A percentile compares a stretch with the other conserved stretches of the same genome.
These are phyloP conservation scores for Xylariaceae sp. DNA, from an alignment of 2,329 filamentous ascomycete genomes.

Conservation along the genomic window DNA sequence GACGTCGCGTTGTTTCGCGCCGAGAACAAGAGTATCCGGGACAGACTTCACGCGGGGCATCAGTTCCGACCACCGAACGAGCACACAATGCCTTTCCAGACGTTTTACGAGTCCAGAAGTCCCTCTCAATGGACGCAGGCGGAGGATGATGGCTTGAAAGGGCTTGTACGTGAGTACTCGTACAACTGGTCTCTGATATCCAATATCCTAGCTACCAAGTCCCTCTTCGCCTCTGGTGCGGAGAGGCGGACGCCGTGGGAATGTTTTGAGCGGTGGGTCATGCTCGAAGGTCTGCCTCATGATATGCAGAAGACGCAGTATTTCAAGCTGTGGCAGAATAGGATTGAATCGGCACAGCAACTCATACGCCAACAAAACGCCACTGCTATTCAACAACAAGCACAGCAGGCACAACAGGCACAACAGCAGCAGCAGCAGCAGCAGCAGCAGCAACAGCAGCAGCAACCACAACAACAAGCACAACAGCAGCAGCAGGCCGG, in stretches of 20 bases:
- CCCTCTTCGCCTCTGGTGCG: constrained; percentile 72
- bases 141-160: constrained; percentile 85
- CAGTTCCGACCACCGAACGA: constrained; percentile 91
- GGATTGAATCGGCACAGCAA: constrained; percentile 53
- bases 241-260: constrained; percentile 95
- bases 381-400: constrained; percentile 31
- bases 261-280: constrained; percentile 95
- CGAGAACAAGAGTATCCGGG: constrained; percentile 81
- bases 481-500: constrained; percentile 27
- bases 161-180: constrained; percentile 80
- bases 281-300: constrained; percentile 78
- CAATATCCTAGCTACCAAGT: constrained; percentile 65
- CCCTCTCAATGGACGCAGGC: constrained; percentile 86
- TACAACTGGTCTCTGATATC: constrained; percentile 98
- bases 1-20: constrained; percentile 83
- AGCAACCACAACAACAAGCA: constrained; percentile 30
- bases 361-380: constrained; percentile 47
- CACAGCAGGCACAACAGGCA: too few relatives aligned
- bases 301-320: constrained; percentile 96
- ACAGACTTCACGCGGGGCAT: constrained; percentile 83
- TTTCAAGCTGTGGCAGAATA: constrained; percentile 64
- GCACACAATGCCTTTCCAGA: constrained; percentile 79
- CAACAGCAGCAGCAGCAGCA: constrained; percentile 49
- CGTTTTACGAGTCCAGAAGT: constrained; percentile 80
- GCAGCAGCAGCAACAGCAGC: constrained; percentile 46